phyloP scores from a whole-genome alignment of 2,329 filamentous ascomycete genomes.

The Claviceps spartinae region DNA sequence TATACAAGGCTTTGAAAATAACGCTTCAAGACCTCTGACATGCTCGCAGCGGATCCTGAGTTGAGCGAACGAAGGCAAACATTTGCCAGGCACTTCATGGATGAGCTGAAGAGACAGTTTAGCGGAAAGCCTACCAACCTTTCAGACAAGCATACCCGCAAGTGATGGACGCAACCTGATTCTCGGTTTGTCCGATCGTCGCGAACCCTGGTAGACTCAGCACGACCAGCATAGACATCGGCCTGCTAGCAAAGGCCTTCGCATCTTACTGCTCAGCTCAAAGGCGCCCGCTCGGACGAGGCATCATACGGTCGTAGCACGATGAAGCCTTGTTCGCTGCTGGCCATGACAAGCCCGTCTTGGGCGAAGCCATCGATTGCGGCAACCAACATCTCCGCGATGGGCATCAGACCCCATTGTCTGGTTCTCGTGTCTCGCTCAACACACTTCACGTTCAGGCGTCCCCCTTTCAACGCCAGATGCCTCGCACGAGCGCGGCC shows the following conservation, averaged over 20 bases:
- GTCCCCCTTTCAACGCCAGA: neutral
- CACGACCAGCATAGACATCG: neutral
- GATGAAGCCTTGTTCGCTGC: neutral
- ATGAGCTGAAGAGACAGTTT: constrained; percentile 38
- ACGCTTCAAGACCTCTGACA: neutral
- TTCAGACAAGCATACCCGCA: constrained; percentile 15
- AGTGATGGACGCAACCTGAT: constrained; percentile 9
- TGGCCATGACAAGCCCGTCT: neutral
- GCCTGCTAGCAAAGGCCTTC: neutral
- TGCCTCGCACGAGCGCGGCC: too few species aligned
- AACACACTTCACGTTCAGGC: neutral
- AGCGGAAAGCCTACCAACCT: constrained; percentile 30
- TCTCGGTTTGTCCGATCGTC: neutral
- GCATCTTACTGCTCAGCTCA: neutral
- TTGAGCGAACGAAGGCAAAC: constrained; percentile 9
- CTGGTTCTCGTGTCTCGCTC: neutral
- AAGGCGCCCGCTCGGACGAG: neutral
- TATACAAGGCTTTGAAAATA: neutral
- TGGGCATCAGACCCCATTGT: neutral
- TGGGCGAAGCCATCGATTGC: neutral
- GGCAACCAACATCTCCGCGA: neutral
- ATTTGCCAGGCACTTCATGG: constrained; percentile 34
- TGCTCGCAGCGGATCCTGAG: constrained; percentile 19
- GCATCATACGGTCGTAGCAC: neutral
- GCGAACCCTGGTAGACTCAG: neutral